Evolutionary conservation across 1,284 basidiomycete genomes (phyloP).

Genomic region (Trichosporon sp.): DNA sequence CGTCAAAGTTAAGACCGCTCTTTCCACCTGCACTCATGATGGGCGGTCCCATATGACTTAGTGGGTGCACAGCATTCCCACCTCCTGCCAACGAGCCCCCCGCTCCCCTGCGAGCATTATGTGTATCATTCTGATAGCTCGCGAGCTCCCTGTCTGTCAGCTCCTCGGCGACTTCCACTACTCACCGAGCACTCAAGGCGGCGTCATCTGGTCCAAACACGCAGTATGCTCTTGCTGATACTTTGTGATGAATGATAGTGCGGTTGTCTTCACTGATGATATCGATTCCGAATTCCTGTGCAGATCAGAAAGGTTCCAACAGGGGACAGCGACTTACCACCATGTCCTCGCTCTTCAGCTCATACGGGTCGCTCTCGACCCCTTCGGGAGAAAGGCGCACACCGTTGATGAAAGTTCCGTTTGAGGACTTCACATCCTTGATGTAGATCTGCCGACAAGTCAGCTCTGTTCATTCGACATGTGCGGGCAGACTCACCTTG

Average conservation of each 20-base stretch:
- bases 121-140: conserved; percentile 38
- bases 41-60: conserved; percentile 27
- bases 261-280: conserved; percentile 98
- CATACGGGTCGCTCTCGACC: conserved; percentile 85
- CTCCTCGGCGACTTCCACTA: not conserved
- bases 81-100: conserved; percentile 5
- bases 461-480: not conserved
- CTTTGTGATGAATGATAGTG: conserved; percentile 96
- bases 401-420: conserved; percentile 97
- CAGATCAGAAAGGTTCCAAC: not conserved
- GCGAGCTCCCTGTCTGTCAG: conserved; percentile 37
- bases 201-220: conserved; percentile 82
- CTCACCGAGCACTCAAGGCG: conserved; percentile 41
- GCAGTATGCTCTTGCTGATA: conserved; percentile 86
- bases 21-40: conserved; percentile 46
- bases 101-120: conserved; percentile 15
- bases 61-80: conserved; percentile 12
- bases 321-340: conserved; percentile 54
- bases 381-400: conserved; percentile 86
- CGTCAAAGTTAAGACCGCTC: conserved; percentile 50
- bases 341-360: conserved; percentile 91
- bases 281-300: conserved; percentile 95
- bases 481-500: conserved; percentile 56
- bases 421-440: conserved; percentile 96
- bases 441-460: conserved; percentile 70